A percentile compares a stretch with the other conserved stretches of the same genome.
Evolutionary conservation across 768 basidiomycete genomes (phyloP).

Genomic region (Boletus coccyginus): DNA sequence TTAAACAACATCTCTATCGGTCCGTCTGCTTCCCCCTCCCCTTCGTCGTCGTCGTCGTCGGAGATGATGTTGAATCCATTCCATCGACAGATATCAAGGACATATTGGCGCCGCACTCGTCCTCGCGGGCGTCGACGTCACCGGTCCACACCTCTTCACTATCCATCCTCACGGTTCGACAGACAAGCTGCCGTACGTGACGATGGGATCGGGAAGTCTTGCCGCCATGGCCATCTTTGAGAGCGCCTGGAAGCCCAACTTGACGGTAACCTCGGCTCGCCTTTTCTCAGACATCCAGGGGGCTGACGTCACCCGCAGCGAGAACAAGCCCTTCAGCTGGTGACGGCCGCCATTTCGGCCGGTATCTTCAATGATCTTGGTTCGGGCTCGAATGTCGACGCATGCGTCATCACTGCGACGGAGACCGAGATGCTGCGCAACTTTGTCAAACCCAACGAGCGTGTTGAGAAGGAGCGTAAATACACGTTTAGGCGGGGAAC

Average conservation of each 20-base stretch:
- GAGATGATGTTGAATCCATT: neutral
- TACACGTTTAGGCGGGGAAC: constrained; percentile 79
- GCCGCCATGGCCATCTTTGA: constrained; percentile 99
- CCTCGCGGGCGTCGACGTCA: constrained; percentile 92
- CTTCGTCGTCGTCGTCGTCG: no score
- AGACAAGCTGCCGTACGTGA: constrained; percentile 97
- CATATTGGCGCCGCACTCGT: constrained; percentile 94
- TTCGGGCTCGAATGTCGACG: constrained; percentile 98
- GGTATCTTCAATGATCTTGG: constrained; percentile 99
- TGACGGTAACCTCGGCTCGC: constrained; percentile 56
- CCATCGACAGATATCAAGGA: constrained; percentile 73
- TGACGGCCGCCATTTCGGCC: constrained; percentile 83
- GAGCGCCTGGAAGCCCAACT: constrained; percentile 72
- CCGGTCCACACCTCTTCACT: constrained; percentile 94
- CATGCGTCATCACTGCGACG: constrained; percentile 86
- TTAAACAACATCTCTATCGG: constrained; percentile 94
- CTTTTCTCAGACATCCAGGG: no score
- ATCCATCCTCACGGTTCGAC: constrained; percentile 96
- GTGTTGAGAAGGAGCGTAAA: constrained; percentile 71
- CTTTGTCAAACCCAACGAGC: constrained; percentile 87
- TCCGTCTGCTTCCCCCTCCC: constrained; percentile 32
- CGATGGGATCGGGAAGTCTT: constrained; percentile 95
- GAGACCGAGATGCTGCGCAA: constrained; percentile 93
- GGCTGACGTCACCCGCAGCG: constrained; percentile 45
- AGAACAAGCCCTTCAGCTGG: constrained; percentile 76